phyloP scores from a whole-genome alignment of 306 rosid species.

The Cicer yamashitae region DNA sequence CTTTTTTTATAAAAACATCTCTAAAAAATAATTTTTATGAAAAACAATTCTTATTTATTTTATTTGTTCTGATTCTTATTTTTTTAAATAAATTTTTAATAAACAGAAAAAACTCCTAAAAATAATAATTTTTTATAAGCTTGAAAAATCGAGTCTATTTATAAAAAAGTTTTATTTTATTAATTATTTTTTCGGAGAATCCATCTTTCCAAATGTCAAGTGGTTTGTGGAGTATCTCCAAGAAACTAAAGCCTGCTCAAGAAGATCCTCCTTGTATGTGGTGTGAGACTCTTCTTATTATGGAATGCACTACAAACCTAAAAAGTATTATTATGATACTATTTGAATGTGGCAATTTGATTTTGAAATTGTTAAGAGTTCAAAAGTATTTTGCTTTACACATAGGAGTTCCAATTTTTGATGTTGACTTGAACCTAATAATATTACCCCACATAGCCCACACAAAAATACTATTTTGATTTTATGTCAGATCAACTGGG shows the following conservation, averaged over 20 bases:
- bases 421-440: constrained; percentile 61
- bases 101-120: no score
- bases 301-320: constrained; percentile 39
- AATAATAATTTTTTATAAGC: no score
- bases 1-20: no score
- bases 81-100: no score
- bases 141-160: no score
- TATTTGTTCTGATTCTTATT: no score
- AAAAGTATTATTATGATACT: constrained; percentile 35
- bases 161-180: neutral
- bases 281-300: constrained; percentile 38
- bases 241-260: constrained; percentile 30
- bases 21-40: no score
- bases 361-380: constrained; percentile 31
- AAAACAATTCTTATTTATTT: no score
- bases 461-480: constrained; percentile 14
- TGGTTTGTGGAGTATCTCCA: constrained; percentile 24
- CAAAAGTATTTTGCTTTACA: constrained; percentile 49
- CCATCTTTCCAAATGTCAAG: constrained; percentile 20
- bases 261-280: constrained; percentile 25
- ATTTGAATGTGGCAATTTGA: constrained; percentile 34
- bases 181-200: neutral
- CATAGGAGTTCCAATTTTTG: constrained; percentile 45
- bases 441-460: constrained; percentile 33
- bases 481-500: constrained; percentile 29